Conservation (phyloP, 2,329 filamentous ascomycete species). For the Emmonsiellopsis sp. region DNA sequence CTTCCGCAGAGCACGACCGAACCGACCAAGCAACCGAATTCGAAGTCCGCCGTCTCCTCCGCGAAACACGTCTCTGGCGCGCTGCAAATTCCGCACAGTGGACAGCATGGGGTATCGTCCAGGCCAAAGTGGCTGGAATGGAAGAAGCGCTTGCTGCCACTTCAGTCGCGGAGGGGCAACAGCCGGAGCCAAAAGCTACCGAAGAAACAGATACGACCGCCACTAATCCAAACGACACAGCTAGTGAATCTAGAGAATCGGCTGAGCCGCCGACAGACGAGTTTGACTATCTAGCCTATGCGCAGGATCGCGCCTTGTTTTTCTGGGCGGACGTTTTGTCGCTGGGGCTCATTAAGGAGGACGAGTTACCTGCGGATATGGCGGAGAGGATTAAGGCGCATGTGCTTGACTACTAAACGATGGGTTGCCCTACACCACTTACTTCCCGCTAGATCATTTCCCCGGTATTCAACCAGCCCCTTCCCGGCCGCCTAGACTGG, state of each 20-base stretch:
- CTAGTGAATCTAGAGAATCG: not conserved
- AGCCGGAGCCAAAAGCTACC: not conserved
- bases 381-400: conserved; percentile 50
- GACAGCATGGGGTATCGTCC: conserved; percentile 94
- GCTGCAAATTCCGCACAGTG: conserved; percentile 80
- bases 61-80: conserved; percentile 77
- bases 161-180: conserved; percentile 12
- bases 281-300: conserved; percentile 89
- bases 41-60: conserved; percentile 60
- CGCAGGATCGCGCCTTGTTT: conserved; percentile 82
- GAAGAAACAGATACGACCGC: not conserved
- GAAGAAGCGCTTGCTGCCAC: conserved; percentile 33
- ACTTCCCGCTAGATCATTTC: no score
- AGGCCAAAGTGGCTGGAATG: conserved; percentile 75
- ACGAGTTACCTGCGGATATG: conserved; percentile 67
- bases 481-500: no score
- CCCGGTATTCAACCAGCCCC: no score
- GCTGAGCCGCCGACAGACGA: conserved; percentile 48
- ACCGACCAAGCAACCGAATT: conserved; percentile 56
- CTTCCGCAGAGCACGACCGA: conserved; percentile 45
- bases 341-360: conserved; percentile 62
- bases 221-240: not conserved
- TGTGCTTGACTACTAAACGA: conserved; percentile 53
- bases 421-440: no score
- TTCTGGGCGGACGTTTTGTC: conserved; percentile 86